A percentile compares a stretch with the other conserved stretches of the same genome.
These are phyloP conservation scores for Lactarius indigo DNA, from an alignment of 768 basidiomycete species.

Conservation along the genomic window DNA sequence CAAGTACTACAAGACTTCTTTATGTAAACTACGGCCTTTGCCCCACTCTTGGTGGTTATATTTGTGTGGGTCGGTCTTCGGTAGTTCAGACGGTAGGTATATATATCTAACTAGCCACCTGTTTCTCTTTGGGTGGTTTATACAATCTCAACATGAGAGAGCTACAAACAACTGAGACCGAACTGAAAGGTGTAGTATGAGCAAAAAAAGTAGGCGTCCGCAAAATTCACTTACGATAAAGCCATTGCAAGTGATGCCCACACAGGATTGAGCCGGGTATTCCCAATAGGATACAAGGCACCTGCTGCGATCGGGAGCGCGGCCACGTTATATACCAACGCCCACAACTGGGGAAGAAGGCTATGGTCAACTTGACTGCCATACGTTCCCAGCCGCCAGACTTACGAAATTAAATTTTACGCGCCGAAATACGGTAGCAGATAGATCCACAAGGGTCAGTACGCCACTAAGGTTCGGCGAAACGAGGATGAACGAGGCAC, in stretches of 20 bases:
- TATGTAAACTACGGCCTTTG: too few relatives aligned
- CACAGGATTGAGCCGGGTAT: conserved; percentile 65
- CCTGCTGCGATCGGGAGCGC: conserved; percentile 78
- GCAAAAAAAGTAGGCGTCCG: background rate
- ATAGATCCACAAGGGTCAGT: conserved; percentile 58
- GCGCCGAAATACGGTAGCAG: conserved; percentile 59
- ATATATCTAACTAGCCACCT: background rate
- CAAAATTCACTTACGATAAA: conserved; percentile 45
- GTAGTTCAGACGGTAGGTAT: background rate
- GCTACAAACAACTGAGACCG: conserved; percentile 59
- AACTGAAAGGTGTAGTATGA: conserved; percentile 36
- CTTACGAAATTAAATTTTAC: conserved; percentile 75
- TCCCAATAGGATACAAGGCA: conserved; percentile 66
- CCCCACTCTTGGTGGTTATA: too few relatives aligned
- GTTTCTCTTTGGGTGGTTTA: conserved; percentile 29
- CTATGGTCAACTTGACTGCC: conserved; percentile 11
- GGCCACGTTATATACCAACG: conserved; percentile 60
- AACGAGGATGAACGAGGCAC: conserved; percentile 76
- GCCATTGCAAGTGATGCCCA: conserved; percentile 85
- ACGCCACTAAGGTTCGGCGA: conserved; percentile 61
- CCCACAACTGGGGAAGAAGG: conserved; percentile 51
- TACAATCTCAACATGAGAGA: conserved; percentile 57
- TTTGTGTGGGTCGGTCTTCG: too few relatives aligned
- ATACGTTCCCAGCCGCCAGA: background rate
- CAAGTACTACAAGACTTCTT: too few relatives aligned